A percentile compares a stretch with the other conserved stretches of the same genome.
Evolutionary conservation across 2,329 filamentous ascomycete genomes (phyloP).

Genomic region (Amphichorda felina): DNA sequence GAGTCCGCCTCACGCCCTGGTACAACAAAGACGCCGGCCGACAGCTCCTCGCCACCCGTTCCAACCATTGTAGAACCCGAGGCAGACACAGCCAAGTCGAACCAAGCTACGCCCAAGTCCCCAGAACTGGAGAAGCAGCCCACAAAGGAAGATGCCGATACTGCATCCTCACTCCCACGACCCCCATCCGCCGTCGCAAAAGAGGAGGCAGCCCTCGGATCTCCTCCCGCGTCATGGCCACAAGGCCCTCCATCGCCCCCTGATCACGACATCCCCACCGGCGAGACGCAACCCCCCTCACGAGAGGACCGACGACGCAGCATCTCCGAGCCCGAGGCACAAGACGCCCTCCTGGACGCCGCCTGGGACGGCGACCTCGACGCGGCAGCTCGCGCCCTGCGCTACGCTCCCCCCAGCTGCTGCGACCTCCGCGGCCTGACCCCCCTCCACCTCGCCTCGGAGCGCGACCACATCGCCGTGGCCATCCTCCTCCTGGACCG

Average conservation of each 20-base stretch:
- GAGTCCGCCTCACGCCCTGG: background rate
- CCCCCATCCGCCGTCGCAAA: slow-evolving; percentile 3
- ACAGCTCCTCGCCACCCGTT: background rate
- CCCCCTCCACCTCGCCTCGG: slow-evolving; percentile 16
- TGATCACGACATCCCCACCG: too few species aligned
- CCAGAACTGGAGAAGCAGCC: too few species aligned
- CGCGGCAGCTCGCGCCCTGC: slow-evolving; percentile 11
- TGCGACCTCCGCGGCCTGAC: slow-evolving; percentile 17
- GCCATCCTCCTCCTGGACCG: slow-evolving; percentile 19
- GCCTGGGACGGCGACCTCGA: slow-evolving; percentile 19
- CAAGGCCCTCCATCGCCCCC: too few species aligned
- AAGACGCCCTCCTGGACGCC: slow-evolving; percentile 15
- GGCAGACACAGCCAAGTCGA: background rate
- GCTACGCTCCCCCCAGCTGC: slow-evolving; percentile 10
- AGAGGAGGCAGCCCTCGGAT: slow-evolving; percentile 7
- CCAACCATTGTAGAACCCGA: background rate
- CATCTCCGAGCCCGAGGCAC: slow-evolving; percentile 6
- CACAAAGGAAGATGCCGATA: too few species aligned
- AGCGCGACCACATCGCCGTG: slow-evolving; percentile 18
- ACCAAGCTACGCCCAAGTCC: too few species aligned
- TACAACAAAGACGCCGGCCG: background rate
- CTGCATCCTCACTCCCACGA: too few species aligned
- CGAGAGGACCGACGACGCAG: background rate
- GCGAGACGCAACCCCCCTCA: too few species aligned
- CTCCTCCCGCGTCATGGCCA: background rate